A percentile compares a stretch with the other conserved stretches of the same genome.
phyloP scores from a whole-genome alignment of 441 rosid genomes.

The Adansonia rubrostipa region DNA sequence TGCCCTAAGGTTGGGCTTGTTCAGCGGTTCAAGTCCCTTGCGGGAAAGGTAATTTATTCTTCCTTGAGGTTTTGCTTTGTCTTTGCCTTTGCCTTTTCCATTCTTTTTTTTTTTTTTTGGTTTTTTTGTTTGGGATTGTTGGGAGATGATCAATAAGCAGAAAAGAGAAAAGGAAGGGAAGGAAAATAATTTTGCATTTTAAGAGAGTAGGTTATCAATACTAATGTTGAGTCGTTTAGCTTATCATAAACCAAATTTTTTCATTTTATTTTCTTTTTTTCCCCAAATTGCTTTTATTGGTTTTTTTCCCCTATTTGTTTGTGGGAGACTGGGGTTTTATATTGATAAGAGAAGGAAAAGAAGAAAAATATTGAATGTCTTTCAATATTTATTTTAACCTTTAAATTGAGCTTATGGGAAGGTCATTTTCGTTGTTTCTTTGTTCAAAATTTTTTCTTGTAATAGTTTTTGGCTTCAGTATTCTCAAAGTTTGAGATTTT shows the following conservation, averaged over 20 bases:
- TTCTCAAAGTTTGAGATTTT: slow-evolving; percentile 15
- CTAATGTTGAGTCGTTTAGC: neutral
- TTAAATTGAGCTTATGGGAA: neutral
- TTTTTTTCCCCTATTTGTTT: neutral
- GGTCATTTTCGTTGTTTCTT: too few relatives aligned
- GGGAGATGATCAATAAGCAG: neutral
- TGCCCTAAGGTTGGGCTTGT: slow-evolving; percentile 59
- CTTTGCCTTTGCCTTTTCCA: neutral
- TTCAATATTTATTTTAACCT: neutral
- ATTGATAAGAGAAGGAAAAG: neutral
- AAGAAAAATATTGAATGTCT: neutral
- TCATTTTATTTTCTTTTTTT: neutral
- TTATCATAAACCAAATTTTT: neutral
- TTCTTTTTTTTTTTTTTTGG: too few relatives aligned
- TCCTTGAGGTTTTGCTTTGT: neutral
- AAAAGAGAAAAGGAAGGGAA: neutral
- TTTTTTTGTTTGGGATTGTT: neutral
- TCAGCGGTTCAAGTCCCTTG: slow-evolving; percentile 43
- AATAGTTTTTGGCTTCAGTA: neutral
- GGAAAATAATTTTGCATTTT: neutral
- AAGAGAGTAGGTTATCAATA: neutral
- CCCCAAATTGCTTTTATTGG: neutral
- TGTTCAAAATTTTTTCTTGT: neutral
- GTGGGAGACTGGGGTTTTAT: neutral
- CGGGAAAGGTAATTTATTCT: slow-evolving; percentile 45